Percentiles rank a stretch among this genome's conserved stretches.
Evolutionary conservation across 495 filamentous ascomycete genomes (phyloP).

Genomic region (Penicillium flavigenum): DNA sequence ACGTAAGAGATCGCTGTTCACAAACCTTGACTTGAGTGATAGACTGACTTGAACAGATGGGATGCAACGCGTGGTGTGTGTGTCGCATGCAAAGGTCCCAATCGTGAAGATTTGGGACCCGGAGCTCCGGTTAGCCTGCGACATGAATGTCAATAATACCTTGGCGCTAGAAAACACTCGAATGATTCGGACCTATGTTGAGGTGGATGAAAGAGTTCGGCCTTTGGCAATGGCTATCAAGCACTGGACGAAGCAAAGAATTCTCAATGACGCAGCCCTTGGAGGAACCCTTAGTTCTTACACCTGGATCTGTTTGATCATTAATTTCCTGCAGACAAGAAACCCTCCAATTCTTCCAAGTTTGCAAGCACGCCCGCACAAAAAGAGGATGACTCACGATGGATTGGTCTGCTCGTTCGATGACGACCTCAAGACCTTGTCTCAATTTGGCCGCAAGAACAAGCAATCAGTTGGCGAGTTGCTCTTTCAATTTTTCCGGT

Average conservation of each 20-base stretch:
- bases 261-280: conserved; percentile 91
- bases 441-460: conserved; percentile 74
- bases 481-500: conserved; percentile 90
- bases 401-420: conserved; percentile 74
- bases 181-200: conserved; percentile 97
- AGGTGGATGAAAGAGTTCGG: conserved; percentile 87
- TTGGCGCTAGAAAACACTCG: conserved; percentile 92
- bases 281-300: conserved; percentile 97
- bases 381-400: conserved; percentile 56
- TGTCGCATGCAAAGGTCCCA: conserved; percentile 90
- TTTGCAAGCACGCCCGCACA: conserved; percentile 73
- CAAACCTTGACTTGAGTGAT: background rate
- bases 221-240: conserved; percentile 95
- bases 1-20: conserved; percentile 56
- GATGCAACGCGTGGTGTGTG: conserved; percentile 93
- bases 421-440: conserved; percentile 73
- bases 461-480: conserved; percentile 79
- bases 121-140: conserved; percentile 83
- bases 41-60: conserved; percentile 60
- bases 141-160: conserved; percentile 99
- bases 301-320: conserved; percentile 99
- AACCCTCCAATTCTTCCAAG: conserved; percentile 84
- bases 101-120: conserved; percentile 99
- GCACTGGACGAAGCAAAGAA: conserved; percentile 89
- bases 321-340: conserved; percentile 91